Base-by-base conservation (phyloP, 768 basidiomycete species). In the Serpula lacrymans region DNA sequence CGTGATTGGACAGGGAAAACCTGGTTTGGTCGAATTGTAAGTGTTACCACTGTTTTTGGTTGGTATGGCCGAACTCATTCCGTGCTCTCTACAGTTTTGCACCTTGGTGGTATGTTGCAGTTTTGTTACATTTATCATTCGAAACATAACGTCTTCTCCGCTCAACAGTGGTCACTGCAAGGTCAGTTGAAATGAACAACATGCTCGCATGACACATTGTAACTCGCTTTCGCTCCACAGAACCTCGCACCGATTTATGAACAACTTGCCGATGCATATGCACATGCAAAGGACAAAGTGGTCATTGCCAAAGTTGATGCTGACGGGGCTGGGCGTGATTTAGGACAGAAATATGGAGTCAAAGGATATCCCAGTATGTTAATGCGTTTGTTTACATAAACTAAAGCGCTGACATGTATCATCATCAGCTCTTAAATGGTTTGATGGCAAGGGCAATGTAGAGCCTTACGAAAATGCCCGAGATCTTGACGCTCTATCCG, bases 281-380 rank as follows among this genome's bases (percentile, higher is more conserved):
- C 75, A 3, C 76, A 84, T 39, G 78, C 74, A 38, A 84, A 84
- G 47, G 82, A 90, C 55, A 89, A 88, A 57, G 86, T 97, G 16
- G 53, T 89, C 37, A 77, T 97, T 50, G 93, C 91, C 39, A 95
- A 95, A 57, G 83, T 94, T 9, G 92, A 97, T 50, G 92, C 92
- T 1, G 93, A 97, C 55, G 90, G 91, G 36, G 83, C 59, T 29
- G 93, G 92, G 36, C 83, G 80, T 52, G 71, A 81, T 3, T 55
- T 92, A 29, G 93, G 88, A 42, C 63, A 77, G 50, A 80, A 82
- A 64, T 91, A 80, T 55, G 91, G 77, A 10, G 85, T 95, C 16
- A 78, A 72, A 10, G 91, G 90, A 23, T 95, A 74, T 68, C 92
- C 92, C 12, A 95, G 90, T 94, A 45, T 54, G 88, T 39, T 33